Conservation (phyloP, 306 rosid species). For the cucumber (Cucumis sativus) region Cucumber_9930_V3 NC_026656.2:8704001-8704500, state of each 20-base stretch:
- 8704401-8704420: slow-evolving; percentile 97
- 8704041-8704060: slow-evolving; percentile 27
- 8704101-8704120: slow-evolving; percentile 93
- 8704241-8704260: not conserved
- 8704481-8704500: not conserved
- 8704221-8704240: not conserved
- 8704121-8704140: slow-evolving; percentile 77
- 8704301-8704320: not conserved
- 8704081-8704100: slow-evolving; percentile 95
- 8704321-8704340: slow-evolving; percentile 3
- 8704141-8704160: slow-evolving; percentile 98
- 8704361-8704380: slow-evolving; percentile 91
- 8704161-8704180: slow-evolving; percentile 26
- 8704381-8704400: slow-evolving; percentile 81
- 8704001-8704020: not conserved
- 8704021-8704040: slow-evolving; percentile 13
- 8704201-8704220: not conserved
- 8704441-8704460: slow-evolving; percentile 11
- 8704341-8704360: slow-evolving; percentile 23
- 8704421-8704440: slow-evolving; percentile 95
- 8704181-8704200: not conserved
- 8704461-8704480: not conserved
- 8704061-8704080: slow-evolving; percentile 99
- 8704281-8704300: not conserved
- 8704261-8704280: not conserved